A percentile compares a stretch with the other conserved stretches of the same genome.
Conservation (phyloP, 768 basidiomycete genomes). For the Dentipellis fragilis region DNA sequence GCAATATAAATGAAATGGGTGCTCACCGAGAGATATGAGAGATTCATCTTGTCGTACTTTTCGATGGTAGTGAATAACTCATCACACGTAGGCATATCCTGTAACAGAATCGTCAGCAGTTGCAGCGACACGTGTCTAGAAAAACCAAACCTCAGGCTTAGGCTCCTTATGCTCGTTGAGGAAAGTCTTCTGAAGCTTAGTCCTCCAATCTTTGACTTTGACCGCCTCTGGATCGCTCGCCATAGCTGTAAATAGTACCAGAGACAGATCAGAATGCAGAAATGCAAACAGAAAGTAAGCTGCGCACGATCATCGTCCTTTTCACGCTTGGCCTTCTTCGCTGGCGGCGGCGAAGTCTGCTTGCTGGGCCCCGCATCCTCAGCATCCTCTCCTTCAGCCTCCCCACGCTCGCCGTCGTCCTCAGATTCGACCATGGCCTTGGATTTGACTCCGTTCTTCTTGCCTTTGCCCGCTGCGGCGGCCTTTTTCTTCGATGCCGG, state of each 20-base stretch:
- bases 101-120: background rate
- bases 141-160: constrained; percentile 47
- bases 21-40: constrained; percentile 55
- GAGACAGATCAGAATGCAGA: background rate
- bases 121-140: background rate
- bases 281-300: background rate
- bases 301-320: constrained; percentile 53
- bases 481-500: constrained; percentile 27
- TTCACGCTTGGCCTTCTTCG: constrained; percentile 42
- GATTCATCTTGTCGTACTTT: constrained; percentile 63
- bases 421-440: constrained; percentile 59
- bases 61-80: constrained; percentile 70
- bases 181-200: constrained; percentile 84
- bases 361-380: constrained; percentile 37
- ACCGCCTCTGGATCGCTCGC: constrained; percentile 50
- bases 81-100: constrained; percentile 76
- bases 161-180: constrained; percentile 55
- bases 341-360: constrained; percentile 48
- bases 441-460: constrained; percentile 52
- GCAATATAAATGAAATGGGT: constrained; percentile 1
- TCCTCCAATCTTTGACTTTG: constrained; percentile 86
- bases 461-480: constrained; percentile 26
- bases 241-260: constrained; percentile 26
- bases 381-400: constrained; percentile 17
- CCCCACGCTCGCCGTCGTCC: constrained; percentile 43